Conservation (phyloP, 176 grass and related monocot species). For the Cenchrus purpureus region DNA sequence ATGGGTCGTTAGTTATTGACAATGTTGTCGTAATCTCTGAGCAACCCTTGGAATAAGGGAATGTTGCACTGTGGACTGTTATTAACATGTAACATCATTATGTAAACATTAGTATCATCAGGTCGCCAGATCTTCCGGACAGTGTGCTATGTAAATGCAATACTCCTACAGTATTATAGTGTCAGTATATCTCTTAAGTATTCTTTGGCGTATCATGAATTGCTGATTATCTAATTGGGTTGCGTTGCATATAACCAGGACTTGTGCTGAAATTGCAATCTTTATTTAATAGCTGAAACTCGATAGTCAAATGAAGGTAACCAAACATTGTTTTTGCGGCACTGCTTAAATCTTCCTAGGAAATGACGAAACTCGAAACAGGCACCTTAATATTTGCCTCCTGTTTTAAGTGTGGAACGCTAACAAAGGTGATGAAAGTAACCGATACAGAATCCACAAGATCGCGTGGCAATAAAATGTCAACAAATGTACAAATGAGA, state of each 20-base stretch:
- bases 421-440: neutral
- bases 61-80: neutral
- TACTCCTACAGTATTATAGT: neutral
- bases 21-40: neutral
- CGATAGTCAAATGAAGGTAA: neutral
- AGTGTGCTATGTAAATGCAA: neutral
- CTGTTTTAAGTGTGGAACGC: constrained; percentile 1
- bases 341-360: too few species aligned
- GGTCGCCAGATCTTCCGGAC: neutral
- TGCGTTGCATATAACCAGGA: neutral
- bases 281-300: neutral
- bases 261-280: neutral
- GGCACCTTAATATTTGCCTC: neutral
- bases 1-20: neutral
- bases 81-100: neutral
- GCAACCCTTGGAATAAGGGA: neutral
- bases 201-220: neutral
- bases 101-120: neutral
- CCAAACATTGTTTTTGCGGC: too few species aligned
- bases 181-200: neutral
- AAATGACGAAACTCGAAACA: too few species aligned
- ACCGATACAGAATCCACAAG: neutral
- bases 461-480: neutral
- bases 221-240: neutral
- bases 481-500: neutral